phyloP scores from a whole-genome alignment of 1,139 yeast species.

The Taphrina wiesneri region DNA sequence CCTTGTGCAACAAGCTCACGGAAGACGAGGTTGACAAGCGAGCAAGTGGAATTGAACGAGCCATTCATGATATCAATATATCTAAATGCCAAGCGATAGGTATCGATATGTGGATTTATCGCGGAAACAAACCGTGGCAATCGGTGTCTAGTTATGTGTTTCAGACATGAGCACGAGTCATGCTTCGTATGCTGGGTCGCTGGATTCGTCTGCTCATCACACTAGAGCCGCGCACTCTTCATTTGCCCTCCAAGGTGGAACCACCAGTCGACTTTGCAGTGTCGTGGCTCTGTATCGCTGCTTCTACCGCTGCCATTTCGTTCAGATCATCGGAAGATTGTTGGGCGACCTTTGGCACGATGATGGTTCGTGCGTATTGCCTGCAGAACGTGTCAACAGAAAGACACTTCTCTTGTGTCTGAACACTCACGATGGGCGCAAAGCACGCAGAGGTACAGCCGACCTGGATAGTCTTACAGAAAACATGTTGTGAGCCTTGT shows the following conservation, averaged over 20 bases:
- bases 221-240: not conserved
- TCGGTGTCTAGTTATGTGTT: not conserved
- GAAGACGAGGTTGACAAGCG: slow-evolving; percentile 12
- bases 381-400: not conserved
- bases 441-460: not conserved
- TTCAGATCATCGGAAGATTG: slow-evolving; percentile 5
- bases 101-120: slow-evolving; percentile 21
- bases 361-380: not conserved
- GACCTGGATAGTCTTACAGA: not conserved
- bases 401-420: not conserved
- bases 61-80: not conserved
- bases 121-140: slow-evolving; percentile 24
- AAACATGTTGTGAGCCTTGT: no score
- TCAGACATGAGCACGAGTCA: not conserved
- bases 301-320: slow-evolving; percentile 12
- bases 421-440: not conserved
- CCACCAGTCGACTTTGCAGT: slow-evolving; percentile 17
- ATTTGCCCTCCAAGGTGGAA: slow-evolving; percentile 7
- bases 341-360: not conserved
- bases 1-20: slow-evolving; percentile 19
- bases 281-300: slow-evolving; percentile 1
- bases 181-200: not conserved
- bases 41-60: not conserved
- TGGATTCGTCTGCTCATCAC: not conserved
- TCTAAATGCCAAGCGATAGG: slow-evolving; percentile 10